phyloP scores from a whole-genome alignment of 2,329 filamentous ascomycete species.

The Colletotrichum musicola region DNA sequence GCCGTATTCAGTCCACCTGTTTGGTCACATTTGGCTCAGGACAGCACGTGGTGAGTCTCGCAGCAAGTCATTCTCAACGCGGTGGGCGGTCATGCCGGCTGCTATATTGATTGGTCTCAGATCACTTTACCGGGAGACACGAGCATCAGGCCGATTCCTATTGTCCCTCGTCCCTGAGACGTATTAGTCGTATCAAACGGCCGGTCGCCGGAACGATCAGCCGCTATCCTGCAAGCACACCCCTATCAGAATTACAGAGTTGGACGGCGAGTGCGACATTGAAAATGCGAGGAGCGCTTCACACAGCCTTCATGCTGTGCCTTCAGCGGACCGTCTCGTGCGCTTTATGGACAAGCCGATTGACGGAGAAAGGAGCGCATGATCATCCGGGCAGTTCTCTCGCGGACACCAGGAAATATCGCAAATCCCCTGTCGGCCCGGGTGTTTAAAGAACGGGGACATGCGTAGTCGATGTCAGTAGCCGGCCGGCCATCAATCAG shows the following conservation, averaged over 20 bases:
- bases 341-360: not conserved
- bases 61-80: not conserved
- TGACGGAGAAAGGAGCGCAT: not conserved
- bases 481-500: not conserved
- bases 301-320: not conserved
- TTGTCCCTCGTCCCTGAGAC: not conserved
- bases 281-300: not conserved
- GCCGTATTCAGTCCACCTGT: not conserved
- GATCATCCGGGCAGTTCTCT: not conserved
- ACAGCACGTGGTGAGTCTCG: not conserved
- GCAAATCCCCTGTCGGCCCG: too few species aligned
- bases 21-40: not conserved
- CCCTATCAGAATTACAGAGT: not conserved
- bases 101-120: conserved; percentile 7
- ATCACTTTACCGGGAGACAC: conserved; percentile 5
- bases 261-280: not conserved
- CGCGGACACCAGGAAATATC: not conserved
- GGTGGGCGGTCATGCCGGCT: not conserved
- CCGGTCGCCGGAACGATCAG: not conserved
- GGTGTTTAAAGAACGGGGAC: not conserved
- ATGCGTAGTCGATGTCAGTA: not conserved
- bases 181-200: not conserved
- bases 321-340: not conserved
- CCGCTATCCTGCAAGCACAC: conserved; percentile 2
- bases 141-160: not conserved